Base-by-base conservation (phyloP, 2,329 filamentous ascomycete genomes). In the Fusarium kyushuense region DNA sequence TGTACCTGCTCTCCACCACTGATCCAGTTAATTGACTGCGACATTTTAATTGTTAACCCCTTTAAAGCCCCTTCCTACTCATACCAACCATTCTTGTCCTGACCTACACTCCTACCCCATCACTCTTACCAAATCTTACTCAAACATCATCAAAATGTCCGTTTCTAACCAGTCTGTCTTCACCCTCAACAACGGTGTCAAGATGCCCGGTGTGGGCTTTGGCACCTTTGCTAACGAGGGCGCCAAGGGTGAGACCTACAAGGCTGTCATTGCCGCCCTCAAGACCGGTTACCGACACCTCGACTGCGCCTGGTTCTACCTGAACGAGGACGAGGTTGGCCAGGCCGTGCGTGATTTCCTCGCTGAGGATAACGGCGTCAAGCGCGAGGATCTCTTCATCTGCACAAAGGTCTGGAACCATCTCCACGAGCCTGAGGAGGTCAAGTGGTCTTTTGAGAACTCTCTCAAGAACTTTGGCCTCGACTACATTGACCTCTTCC, bases 201-300 rank as follows among this genome's bases (percentile, higher is more conserved):
- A 82, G 75, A 87, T 90, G 69, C 88, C 88, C 63, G 87, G 82
- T 47, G 79, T 90, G 32, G 88, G 88, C 27, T 90, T 90, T 72
- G 88, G 88, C 70, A 90, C 88, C 70, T 90, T 89, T 74, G 85
- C 87, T 76, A 91, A 85, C 77, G 89, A 92, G 79, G 89, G 77
- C 30, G 68, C 77, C 27, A 72, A 72, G 65, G 72, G 72, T 2
- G 72, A 74, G 58, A 74, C 72, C 33, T 74, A 74, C 67, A 67
- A 74, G 41, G 75, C 76, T 36, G 75, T 80, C 52, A 83, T 54
- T 19, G 75, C 77, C 36, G 86, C 86, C 63, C 77, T 85, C 40
- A 76, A 77, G 52, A 70, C 73, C 27, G 82, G 82, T 29, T 84
- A 82, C 69, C 75, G 80, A 45, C 81, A 83, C 66, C 80, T 84